Evolutionary conservation across 208 protist species (phyloP), one percentile per base, ranked within the genome.

Genomic region (Crithidia brevicula): DNA sequence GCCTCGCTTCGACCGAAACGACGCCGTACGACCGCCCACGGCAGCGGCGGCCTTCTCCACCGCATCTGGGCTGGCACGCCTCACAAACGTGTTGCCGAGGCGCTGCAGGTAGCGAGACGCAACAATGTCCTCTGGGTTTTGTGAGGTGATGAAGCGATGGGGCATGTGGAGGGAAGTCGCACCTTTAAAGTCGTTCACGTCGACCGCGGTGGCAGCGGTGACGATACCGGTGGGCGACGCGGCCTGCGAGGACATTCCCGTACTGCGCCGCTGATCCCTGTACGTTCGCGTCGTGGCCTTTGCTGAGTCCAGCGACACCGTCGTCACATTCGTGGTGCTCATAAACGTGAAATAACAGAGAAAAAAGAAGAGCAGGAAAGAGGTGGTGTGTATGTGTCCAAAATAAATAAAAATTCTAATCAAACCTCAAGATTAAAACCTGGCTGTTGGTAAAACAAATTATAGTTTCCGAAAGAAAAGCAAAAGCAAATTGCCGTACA

Each of bases 21-120:
- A 65, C 3, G 59, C 1, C 33, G 59, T 43, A 10, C 45, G 59
- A 45, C 59, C 46, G 5, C n/a, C n/a, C 16, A 33, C 18, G 1
- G 42, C 6, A 6, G 42, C 42, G 16, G 46, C 31, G 30, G 4
- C 11, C n/a, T 23, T 50, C 10, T 33, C 42, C 7, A 15, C 18
- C 6, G 18, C 16, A 13, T 23, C 43, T 2, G 23, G 56, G 33
- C 31, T 47, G n/a, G 62, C 28, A 5, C 47, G 36, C 0, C 70
- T 42, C 15, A 76, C 60, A 33, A 76, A 36, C 4, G 56, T 60
- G 46, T 70, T 70, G 23, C 70, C 70, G 38, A 76, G 70, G 8
- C 56, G 70, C 33, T 76, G 53, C 5, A 76, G 54, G 56, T 76
- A 70, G 16, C 70, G 70, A 4, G 62, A 56, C 6, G 70, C 54